Percentiles rank a stretch among this genome's conserved stretches.
phyloP scores from a whole-genome alignment of 2,329 filamentous ascomycete species.

The Fusarium sp. region DNA sequence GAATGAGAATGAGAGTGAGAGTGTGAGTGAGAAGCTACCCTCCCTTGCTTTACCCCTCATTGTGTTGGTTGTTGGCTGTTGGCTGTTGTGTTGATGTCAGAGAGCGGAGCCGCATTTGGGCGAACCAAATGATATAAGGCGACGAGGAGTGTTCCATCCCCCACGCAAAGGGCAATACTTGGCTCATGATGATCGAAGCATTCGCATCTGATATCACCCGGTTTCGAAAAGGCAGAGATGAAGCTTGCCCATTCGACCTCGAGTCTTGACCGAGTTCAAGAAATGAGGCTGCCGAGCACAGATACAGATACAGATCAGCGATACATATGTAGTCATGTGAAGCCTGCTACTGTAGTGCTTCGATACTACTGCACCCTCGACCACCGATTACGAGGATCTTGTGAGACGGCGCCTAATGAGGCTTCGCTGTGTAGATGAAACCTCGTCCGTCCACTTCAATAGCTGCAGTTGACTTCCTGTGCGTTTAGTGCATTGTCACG shows the following conservation, averaged over 20 bases:
- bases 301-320: neutral
- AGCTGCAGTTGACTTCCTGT: neutral
- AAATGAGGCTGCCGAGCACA: neutral
- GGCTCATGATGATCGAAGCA: neutral
- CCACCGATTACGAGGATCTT: neutral
- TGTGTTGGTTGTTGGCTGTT: neutral
- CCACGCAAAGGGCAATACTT: neutral
- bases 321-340: neutral
- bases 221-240: neutral
- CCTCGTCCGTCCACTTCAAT: neutral
- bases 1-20: neutral
- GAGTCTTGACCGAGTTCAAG: neutral
- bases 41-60: neutral
- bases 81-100: neutral
- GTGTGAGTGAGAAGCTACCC: neutral
- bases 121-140: constrained; percentile 13
- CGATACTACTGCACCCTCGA: neutral
- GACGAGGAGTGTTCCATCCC: neutral
- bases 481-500: neutral
- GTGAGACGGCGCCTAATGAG: neutral
- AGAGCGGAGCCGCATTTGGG: constrained; percentile 5
- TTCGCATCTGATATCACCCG: neutral
- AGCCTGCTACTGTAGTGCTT: neutral
- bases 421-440: neutral
- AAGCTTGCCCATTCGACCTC: neutral